Evolutionary conservation across 1,284 basidiomycete species (phyloP).

Genomic region (Ganoderma leucocontextum): DNA sequence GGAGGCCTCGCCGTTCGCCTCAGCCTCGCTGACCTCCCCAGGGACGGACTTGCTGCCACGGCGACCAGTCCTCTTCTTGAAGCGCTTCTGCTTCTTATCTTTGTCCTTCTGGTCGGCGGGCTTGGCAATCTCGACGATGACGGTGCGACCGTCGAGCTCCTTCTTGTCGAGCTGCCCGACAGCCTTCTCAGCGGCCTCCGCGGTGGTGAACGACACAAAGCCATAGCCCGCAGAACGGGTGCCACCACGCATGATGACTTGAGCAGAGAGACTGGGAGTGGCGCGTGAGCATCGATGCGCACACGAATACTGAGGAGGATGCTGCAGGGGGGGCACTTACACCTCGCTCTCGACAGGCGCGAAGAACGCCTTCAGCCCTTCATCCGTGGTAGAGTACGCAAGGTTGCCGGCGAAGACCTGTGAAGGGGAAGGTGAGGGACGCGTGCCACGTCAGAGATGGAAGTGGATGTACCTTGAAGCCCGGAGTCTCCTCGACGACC

Average conservation of each 20-base stretch:
- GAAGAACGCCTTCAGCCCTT: slow-evolving; percentile 90
- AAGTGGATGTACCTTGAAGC: slow-evolving; percentile 68
- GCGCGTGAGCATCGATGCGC: slow-evolving; percentile 21
- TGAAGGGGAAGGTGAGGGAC: slow-evolving; percentile 29
- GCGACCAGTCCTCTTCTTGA: slow-evolving; percentile 81
- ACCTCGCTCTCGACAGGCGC: slow-evolving; percentile 82
- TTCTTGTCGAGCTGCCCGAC: slow-evolving; percentile 87
- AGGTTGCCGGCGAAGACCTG: slow-evolving; percentile 91
- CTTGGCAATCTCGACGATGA: slow-evolving; percentile 92
- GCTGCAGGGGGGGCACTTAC: slow-evolving; percentile 64
- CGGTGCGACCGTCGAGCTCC: slow-evolving; percentile 87
- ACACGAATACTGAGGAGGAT: slow-evolving; percentile 30
- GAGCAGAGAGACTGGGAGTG: slow-evolving; percentile 50
- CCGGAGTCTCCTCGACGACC: slow-evolving; percentile 71
- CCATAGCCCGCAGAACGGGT: slow-evolving; percentile 89
- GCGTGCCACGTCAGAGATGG: slow-evolving; percentile 42
- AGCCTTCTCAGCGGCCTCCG: slow-evolving; percentile 86
- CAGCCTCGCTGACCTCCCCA: slow-evolving; percentile 86
- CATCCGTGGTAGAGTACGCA: slow-evolving; percentile 88
- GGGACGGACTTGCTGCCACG: slow-evolving; percentile 84
- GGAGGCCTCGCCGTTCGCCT: slow-evolving; percentile 76
- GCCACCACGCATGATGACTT: slow-evolving; percentile 80
- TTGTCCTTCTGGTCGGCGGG: slow-evolving; percentile 86
- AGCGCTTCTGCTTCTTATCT: slow-evolving; percentile 78
- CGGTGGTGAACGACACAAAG: slow-evolving; percentile 85